Percentiles rank a stretch among this genome's conserved stretches.
These are phyloP conservation scores for Hanseniaspora gamundiae DNA, from an alignment of 1,139 yeast species.

Conservation along the genomic window DNA sequence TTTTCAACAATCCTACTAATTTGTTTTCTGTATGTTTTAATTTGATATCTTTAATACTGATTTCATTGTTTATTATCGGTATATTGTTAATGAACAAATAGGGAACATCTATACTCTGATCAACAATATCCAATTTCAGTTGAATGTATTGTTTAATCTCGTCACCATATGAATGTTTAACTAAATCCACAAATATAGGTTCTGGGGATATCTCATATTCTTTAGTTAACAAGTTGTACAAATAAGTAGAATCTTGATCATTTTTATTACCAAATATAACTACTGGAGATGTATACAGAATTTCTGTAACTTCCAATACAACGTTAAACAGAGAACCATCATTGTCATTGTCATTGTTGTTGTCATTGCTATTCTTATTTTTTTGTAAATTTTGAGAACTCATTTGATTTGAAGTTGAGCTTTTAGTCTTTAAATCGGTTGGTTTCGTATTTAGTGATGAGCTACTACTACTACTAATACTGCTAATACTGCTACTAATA, in stretches of 20 bases:
- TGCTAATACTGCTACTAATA: no score
- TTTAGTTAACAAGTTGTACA: slow-evolving; percentile 45
- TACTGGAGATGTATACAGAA: slow-evolving; percentile 15
- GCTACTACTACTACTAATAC: no score
- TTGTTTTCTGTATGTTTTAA: slow-evolving; percentile 9
- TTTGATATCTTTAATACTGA: slow-evolving; percentile 11
- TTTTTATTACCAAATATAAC: slow-evolving; percentile 14
- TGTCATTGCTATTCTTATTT: neutral
- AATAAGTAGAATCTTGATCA: slow-evolving; percentile 35
- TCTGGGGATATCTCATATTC: slow-evolving; percentile 56
- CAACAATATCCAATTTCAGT: slow-evolving; percentile 2
- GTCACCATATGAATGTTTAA: slow-evolving; percentile 47
- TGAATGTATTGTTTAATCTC: slow-evolving; percentile 38
- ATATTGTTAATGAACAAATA: slow-evolving; percentile 18
- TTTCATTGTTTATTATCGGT: slow-evolving; percentile 13
- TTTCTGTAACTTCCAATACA: slow-evolving; percentile 10
- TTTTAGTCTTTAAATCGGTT: no score
- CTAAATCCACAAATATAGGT: slow-evolving; percentile 61
- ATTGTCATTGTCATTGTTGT: neutral
- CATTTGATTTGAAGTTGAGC: no score
- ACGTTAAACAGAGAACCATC: neutral
- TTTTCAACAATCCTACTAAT: slow-evolving; percentile 11
- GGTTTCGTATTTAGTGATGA: no score
- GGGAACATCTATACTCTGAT: slow-evolving; percentile 11
- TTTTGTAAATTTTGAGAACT: neutral